Evolutionary conservation across 495 filamentous ascomycete species (phyloP), one percentile per base, ranked within the genome.

Genomic region (Oidiodendron maius): DNA sequence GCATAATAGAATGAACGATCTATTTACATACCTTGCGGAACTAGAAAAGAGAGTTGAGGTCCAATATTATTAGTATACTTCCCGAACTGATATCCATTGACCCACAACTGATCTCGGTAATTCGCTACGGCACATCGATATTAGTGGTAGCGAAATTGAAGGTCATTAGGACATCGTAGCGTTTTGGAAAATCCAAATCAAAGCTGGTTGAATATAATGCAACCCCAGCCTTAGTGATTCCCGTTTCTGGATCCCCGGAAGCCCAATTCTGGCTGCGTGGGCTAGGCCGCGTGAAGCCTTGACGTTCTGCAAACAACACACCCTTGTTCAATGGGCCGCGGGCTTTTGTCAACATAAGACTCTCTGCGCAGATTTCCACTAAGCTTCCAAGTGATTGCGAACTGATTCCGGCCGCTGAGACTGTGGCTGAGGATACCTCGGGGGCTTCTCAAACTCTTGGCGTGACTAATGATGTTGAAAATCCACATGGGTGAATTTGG

Each of bases 271-370:
- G 26, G 23, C 50, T 72, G 11, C 83, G 81, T 3, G 82, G 73
- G 16, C 70, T 60, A 0, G 86, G 84, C 20, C 82, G 75, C 56
- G 87, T 82, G 61, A 69, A 85, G 3, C 86, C 86, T 52, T 83
- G 75, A 15, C 86, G 71, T 59, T 90, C 87, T 15, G 76, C 75
- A 51, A 69, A 87, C 12, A 87, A 59, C 2, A 78, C 84, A 22
- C 86, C 86, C 60, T 91, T 87, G 55, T 93, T 93, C 26, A 90
- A 59, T 2, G 85, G 87, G 10, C 87, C 87, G 28, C 85, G 78
- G 1, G 65, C 63, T 20, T n/a, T 70, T 66, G 55, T 93, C 87
- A 0, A 52, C 30, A 63, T 87, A 89, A 39, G 81, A 63, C 53
- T 90, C 86, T 15, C 87, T 86, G 26, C 80, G 80, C 1, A 90